A percentile compares a stretch with the other conserved stretches of the same genome.
These are phyloP conservation scores for Dendrothele bispora DNA, from an alignment of 768 basidiomycete species.

Conservation along the genomic window DNA sequence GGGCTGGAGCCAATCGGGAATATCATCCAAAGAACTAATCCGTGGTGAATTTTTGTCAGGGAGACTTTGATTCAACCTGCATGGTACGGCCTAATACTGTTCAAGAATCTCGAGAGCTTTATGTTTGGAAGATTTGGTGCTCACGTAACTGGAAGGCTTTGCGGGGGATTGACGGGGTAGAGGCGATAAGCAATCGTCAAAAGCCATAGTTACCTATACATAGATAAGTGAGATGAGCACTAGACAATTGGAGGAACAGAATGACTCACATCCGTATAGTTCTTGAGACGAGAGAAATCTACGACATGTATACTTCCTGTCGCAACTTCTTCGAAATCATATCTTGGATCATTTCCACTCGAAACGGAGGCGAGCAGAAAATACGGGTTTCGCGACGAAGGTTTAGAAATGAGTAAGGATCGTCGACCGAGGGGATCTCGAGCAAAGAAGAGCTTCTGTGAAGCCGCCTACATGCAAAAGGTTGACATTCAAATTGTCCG, in stretches of 20 bases:
- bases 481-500: constrained; percentile 7
- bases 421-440: constrained; percentile 85
- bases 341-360: constrained; percentile 42
- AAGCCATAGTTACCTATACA: constrained; percentile 13
- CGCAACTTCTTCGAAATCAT: constrained; percentile 59
- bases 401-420: constrained; percentile 75
- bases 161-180: constrained; percentile 10
- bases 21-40: constrained; percentile 34
- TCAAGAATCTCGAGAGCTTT: background rate
- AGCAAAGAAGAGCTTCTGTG: constrained; percentile 62
- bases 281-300: constrained; percentile 34
- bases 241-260: background rate
- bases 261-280: constrained; percentile 13
- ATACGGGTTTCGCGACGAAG: constrained; percentile 45
- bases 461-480: constrained; percentile 32
- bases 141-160: background rate
- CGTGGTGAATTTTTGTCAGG: constrained; percentile 25
- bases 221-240: too few relatives aligned
- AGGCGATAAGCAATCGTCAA: constrained; percentile 13
- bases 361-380: constrained; percentile 71
- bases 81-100: constrained; percentile 28
- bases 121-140: background rate
- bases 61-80: constrained; percentile 7
- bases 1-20: constrained; percentile 42
- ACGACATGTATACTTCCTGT: constrained; percentile 59